Base-by-base conservation (phyloP, 1,284 basidiomycete genomes). In the Ceratobasidium sp. region DNA sequence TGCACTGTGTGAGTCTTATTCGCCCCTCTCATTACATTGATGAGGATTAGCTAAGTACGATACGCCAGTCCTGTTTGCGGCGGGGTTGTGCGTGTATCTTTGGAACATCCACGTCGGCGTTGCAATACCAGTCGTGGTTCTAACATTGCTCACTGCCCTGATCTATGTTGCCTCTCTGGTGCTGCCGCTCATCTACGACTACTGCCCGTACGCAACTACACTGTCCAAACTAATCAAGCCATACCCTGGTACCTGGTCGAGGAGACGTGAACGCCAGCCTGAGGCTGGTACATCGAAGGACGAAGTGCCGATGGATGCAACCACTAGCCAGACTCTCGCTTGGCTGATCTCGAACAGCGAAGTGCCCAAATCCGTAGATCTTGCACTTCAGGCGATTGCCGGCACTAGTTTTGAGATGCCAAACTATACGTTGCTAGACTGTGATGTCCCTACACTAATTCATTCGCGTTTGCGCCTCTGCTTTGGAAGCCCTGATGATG, bases 311-410 rank as follows among this genome's bases (percentile, higher is more conserved):
- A 67, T 67, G 64, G 64, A 67, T 45, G 36, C 7, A 11, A 50
- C 51, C 19, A 67, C 64, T 4, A 65, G 63, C 48, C 47, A 51
- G 19, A 65, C 50, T 45, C 27, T 65, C 1, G 63, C 63, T 5
- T 65, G 63, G 63, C 19, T 65, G n/a, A 11, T 65, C 5, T 2
- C 24, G 14, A 65, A 65, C 31, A 48, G 63, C 11, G 63, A 65
- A 11, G 48, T 48, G n/a, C 9, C 63, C 22, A 31, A 15, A 6
- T 65, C 63, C 1, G 31, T 65, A 11, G 31, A 53, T 29, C 14
- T 33, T 36, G 63, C 48, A 11, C 48, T 65, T 6, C 63, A 51
- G 7, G 47, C 63, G 15, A 53, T 65, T 19, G 47, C 63, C 9
- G 63, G 63, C 2, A 48, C 63, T 7, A 45, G 31, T 1, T 27